Conservation (phyloP, 768 basidiomycete genomes). For the Xanthoconium stramineum region DNA sequence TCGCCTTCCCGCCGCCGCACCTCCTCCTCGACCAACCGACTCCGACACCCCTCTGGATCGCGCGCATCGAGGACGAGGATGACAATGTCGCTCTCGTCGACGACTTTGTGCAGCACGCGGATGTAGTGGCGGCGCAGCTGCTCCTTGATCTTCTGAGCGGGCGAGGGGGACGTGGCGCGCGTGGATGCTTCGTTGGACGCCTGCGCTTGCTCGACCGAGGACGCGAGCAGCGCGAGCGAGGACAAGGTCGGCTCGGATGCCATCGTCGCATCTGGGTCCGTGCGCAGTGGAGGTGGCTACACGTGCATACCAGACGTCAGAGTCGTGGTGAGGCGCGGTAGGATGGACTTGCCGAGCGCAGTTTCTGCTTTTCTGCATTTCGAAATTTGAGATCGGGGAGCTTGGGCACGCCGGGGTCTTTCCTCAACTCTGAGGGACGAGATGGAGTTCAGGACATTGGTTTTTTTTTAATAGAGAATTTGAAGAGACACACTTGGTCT, state of each 20-base stretch:
- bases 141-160: slow-evolving; percentile 54
- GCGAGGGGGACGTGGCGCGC: slow-evolving; percentile 28
- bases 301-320: background rate
- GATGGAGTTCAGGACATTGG: slow-evolving; percentile 1
- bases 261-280: slow-evolving; percentile 60
- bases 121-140: slow-evolving; percentile 73
- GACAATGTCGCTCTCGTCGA: slow-evolving; percentile 89
- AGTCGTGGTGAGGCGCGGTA: background rate
- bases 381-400: slow-evolving; percentile 68
- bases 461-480: background rate
- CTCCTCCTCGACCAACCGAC: slow-evolving; percentile 91
- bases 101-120: slow-evolving; percentile 82
- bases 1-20: slow-evolving; percentile 80
- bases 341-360: slow-evolving; percentile 36
- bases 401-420: slow-evolving; percentile 86
- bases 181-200: slow-evolving; percentile 23
- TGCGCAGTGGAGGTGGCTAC: slow-evolving; percentile 23
- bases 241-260: slow-evolving; percentile 70
- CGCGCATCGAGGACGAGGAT: slow-evolving; percentile 89
- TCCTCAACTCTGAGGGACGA: slow-evolving; percentile 62
- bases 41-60: slow-evolving; percentile 92
- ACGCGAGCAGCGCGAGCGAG: slow-evolving; percentile 53
- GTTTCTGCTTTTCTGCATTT: slow-evolving; percentile 49
- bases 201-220: slow-evolving; percentile 21
- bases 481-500: slow-evolving; percentile 22